These are phyloP conservation scores for Microsporum canis DNA, from an alignment of 2,329 filamentous ascomycete species.

Conservation along the genomic window DNA sequence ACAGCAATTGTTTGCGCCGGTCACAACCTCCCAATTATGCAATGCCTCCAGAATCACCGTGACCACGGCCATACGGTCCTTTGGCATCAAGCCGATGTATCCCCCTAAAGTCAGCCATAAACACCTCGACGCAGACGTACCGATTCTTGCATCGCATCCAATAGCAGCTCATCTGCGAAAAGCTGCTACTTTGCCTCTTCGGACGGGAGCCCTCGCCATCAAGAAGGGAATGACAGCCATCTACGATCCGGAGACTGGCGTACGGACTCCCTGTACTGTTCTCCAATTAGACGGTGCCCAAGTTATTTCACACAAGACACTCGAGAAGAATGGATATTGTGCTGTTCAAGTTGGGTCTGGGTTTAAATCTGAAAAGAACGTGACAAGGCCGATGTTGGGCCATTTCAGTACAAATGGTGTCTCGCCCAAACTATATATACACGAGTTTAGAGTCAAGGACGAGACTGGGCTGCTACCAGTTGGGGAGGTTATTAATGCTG, in stretches of 20 bases:
- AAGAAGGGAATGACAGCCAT: conserved; percentile 96
- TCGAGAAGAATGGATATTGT: conserved; percentile 74
- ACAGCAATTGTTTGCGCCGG: conserved; percentile 20
- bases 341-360: conserved; percentile 84
- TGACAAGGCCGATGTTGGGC: conserved; percentile 71
- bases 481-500: conserved; percentile 65
- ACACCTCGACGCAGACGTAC: conserved; percentile 41
- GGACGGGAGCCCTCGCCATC: conserved; percentile 70
- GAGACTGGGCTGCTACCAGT: conserved; percentile 62
- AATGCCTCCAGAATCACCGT: neutral
- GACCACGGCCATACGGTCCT: conserved; percentile 23
- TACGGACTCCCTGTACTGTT: conserved; percentile 75
- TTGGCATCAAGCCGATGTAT: conserved; percentile 49
- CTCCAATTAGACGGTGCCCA: conserved; percentile 88
- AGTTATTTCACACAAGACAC: conserved; percentile 76
- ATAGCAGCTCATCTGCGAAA: conserved; percentile 51
- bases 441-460: conserved; percentile 75
- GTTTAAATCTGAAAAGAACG: conserved; percentile 59
- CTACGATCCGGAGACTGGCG: conserved; percentile 64
- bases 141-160: conserved; percentile 44
- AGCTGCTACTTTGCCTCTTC: conserved; percentile 48
- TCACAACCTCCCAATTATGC: conserved; percentile 6
- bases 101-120: conserved; percentile 43
- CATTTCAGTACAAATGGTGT: conserved; percentile 77
- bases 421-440: conserved; percentile 69